Evolutionary conservation across 371 early-diverging fungal genomes (phyloP).

Genomic region (Mucor plumbeus): DNA sequence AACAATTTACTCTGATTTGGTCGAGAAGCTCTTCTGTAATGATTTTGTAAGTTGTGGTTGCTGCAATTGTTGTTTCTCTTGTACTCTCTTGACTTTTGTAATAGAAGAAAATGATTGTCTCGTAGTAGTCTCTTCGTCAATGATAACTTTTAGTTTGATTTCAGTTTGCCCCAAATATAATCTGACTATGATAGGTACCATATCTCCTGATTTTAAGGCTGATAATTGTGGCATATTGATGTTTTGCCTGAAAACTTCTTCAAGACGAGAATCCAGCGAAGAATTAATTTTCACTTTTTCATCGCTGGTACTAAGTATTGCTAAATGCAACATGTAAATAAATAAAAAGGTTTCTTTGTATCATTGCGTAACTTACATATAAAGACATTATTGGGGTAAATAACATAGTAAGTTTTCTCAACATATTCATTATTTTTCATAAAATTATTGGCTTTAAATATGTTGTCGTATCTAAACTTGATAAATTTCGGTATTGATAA

Average conservation of each 20-base stretch:
- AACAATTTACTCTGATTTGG: background rate
- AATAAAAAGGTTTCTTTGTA: background rate
- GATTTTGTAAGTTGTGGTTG: background rate
- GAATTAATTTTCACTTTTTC: background rate
- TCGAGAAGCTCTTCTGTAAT: background rate
- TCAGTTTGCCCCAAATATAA: conserved; percentile 24
- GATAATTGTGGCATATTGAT: conserved; percentile 9
- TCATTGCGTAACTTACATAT: conserved; percentile 2
- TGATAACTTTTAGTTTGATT: conserved; percentile 6
- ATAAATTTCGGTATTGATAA: background rate
- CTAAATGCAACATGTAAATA: background rate
- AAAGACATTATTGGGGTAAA: conserved; percentile 17
- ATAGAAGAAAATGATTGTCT: background rate
- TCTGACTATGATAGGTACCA: conserved; percentile 4
- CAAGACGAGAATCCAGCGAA: conserved; percentile 4
- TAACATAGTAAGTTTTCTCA: conserved; percentile 13
- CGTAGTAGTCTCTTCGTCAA: background rate
- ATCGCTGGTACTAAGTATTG: background rate
- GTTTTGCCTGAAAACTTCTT: background rate
- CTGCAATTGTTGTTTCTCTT: background rate
- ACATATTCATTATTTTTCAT: conserved; percentile 8
- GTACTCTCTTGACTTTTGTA: background rate
- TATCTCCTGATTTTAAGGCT: background rate
- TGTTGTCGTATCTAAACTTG: conserved; percentile 3
- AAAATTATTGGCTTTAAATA: background rate